These are phyloP conservation scores for Panaeolus papilionaceus DNA, from an alignment of 768 basidiomycete genomes.

Conservation along the genomic window DNA sequence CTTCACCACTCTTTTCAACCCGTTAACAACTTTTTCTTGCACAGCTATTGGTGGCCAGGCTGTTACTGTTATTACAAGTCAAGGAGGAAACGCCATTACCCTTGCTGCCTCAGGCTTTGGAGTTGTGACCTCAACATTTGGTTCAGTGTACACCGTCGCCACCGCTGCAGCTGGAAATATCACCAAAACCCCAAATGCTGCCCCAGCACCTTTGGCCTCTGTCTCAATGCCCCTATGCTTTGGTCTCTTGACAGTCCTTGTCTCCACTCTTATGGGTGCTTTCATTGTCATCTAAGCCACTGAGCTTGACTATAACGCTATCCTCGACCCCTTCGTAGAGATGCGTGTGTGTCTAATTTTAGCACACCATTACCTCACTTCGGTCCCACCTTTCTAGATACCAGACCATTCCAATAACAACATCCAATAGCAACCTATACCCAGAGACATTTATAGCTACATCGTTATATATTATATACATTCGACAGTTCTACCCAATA, in stretches of 20 bases:
- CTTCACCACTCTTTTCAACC: background rate
- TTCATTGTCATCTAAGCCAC: conserved; percentile 39
- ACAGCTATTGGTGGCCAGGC: conserved; percentile 60
- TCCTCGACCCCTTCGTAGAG: no score
- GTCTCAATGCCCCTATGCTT: conserved; percentile 38
- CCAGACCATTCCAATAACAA: no score
- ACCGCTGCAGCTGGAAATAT: conserved; percentile 39
- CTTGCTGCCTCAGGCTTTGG: conserved; percentile 52
- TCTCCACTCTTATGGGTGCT: conserved; percentile 48
- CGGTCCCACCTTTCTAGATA: background rate
- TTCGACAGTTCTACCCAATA: background rate
- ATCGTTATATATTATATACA: background rate
- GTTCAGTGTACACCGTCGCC: conserved; percentile 58
- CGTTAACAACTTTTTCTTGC: conserved; percentile 24
- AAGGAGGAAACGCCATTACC: conserved; percentile 65
- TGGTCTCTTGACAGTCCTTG: conserved; percentile 42
- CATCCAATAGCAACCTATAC: background rate
- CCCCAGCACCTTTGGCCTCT: conserved; percentile 30
- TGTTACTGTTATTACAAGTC: conserved; percentile 61
- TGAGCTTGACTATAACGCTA: no score
- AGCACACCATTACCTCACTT: background rate
- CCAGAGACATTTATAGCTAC: background rate
- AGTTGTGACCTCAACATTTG: conserved; percentile 56
- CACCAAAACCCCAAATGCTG: conserved; percentile 31
- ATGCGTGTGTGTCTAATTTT: background rate